A percentile compares a stretch with the other conserved stretches of the same genome.
phyloP scores from a whole-genome alignment of 2,329 filamentous ascomycete genomes.

The Sclerotinia spermophila region DNA sequence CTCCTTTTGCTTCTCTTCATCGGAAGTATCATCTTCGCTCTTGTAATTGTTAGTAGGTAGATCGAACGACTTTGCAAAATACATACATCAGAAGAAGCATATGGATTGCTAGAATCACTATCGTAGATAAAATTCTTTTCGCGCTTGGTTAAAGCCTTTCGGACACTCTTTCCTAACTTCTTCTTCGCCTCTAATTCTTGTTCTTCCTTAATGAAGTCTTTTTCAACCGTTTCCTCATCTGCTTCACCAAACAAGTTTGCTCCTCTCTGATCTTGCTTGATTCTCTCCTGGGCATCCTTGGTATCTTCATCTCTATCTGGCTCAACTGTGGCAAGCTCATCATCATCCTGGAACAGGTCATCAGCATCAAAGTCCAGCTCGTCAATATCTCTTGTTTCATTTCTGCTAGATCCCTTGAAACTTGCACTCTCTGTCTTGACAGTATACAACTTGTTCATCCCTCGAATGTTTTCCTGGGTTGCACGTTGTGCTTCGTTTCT shows the following conservation, averaged over 20 bases:
- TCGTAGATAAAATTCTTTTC: conserved; percentile 87
- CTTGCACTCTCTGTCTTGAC: conserved; percentile 68
- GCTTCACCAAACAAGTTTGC: conserved; percentile 77
- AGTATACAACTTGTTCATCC: conserved; percentile 47
- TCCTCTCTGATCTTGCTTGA: conserved; percentile 77
- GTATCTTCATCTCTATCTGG: conserved; percentile 76
- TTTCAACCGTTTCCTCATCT: conserved; percentile 68
- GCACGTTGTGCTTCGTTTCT: conserved; percentile 55
- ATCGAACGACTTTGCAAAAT: neutral
- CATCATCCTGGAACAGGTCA: conserved; percentile 81
- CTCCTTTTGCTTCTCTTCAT: conserved; percentile 59
- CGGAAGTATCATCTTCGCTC: conserved; percentile 51
- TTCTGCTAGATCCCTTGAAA: conserved; percentile 57
- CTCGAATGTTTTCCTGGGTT: conserved; percentile 51
- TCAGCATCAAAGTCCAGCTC: conserved; percentile 65
- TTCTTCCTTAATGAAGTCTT: conserved; percentile 65
- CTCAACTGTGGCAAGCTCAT: conserved; percentile 73
- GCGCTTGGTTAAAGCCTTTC: conserved; percentile 77
- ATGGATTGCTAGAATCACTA: conserved; percentile 61
- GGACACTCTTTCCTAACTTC: conserved; percentile 69
- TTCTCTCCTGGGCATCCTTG: conserved; percentile 67
- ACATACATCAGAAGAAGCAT: conserved; percentile 48
- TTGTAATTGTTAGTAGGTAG: conserved; percentile 35
- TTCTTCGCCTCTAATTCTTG: conserved; percentile 67
- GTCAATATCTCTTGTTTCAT: conserved; percentile 66